phyloP scores from a whole-genome alignment of 73 alveolate genomes.

The Durusdinium trenchii region DNA sequence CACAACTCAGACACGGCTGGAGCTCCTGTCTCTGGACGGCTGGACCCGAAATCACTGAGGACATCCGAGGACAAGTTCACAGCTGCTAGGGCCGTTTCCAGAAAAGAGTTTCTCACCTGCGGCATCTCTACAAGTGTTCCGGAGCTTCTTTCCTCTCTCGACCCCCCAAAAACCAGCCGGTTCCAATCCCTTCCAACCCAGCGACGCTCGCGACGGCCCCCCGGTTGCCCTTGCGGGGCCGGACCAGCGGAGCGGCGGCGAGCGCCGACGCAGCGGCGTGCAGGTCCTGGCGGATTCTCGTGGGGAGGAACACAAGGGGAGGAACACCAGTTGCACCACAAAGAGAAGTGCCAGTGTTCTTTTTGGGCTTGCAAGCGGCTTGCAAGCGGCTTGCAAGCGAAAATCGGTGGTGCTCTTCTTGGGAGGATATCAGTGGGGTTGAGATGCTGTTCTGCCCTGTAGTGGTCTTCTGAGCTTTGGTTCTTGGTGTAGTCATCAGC shows the following conservation, averaged over 20 bases:
- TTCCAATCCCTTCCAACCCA: not conserved
- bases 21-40: no score
- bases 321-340: not conserved
- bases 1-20: no score
- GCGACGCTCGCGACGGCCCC: not conserved
- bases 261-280: slow-evolving; percentile 1
- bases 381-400: not conserved
- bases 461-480: no score
- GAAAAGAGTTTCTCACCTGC: not conserved
- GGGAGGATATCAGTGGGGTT: not conserved
- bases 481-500: no score
- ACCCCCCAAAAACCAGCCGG: not conserved
- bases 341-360: no score
- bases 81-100: not conserved
- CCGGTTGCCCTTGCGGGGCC: no score
- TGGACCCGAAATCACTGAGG: no score
- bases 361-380: not conserved
- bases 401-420: not conserved
- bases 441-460: no score
- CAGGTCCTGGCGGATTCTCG: not conserved
- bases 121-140: not conserved
- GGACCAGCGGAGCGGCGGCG: not conserved
- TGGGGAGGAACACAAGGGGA: not conserved
- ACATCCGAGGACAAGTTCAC: no score
- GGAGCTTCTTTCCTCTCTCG: not conserved